Evolutionary conservation across 23 red algal species (phyloP).

Genomic region (Cyanidioschyzon merolae): DNA sequence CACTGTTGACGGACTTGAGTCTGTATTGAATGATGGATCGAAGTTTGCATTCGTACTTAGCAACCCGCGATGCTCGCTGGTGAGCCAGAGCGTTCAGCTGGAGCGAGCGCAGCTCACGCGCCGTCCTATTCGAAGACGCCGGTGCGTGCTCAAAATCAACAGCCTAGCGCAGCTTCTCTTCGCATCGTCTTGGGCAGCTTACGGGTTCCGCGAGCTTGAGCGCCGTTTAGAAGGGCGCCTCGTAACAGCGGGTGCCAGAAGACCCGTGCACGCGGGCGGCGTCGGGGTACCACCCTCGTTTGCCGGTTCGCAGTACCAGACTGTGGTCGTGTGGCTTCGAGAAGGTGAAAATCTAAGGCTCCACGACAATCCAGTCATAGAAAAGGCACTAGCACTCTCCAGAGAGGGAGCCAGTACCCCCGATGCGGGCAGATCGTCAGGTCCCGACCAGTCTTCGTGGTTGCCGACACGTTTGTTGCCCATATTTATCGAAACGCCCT

Average conservation of each 20-base stretch:
- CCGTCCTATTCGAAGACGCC: no score
- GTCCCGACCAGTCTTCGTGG: neutral
- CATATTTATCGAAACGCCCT: neutral
- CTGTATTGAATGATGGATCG: neutral
- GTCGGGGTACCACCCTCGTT: neutral
- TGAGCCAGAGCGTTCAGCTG: no score
- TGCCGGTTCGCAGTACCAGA: neutral
- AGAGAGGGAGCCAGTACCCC: neutral
- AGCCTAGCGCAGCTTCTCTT: no score
- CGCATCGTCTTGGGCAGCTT: no score
- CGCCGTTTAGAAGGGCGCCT: no score
- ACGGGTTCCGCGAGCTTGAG: no score
- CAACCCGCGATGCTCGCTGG: neutral
- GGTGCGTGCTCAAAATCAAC: no score
- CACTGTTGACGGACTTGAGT: no score
- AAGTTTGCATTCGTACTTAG: neutral
- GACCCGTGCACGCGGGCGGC: neutral
- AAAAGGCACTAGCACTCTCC: neutral
- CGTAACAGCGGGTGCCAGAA: no score
- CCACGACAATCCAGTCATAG: neutral
- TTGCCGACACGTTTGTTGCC: neutral
- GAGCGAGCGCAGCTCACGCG: no score
- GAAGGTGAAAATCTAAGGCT: constrained; percentile 1
- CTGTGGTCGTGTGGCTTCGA: neutral
- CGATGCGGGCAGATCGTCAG: neutral